Base-by-base conservation (phyloP, 140 eudicot genomes). In the Cichorium intybus region DNA sequence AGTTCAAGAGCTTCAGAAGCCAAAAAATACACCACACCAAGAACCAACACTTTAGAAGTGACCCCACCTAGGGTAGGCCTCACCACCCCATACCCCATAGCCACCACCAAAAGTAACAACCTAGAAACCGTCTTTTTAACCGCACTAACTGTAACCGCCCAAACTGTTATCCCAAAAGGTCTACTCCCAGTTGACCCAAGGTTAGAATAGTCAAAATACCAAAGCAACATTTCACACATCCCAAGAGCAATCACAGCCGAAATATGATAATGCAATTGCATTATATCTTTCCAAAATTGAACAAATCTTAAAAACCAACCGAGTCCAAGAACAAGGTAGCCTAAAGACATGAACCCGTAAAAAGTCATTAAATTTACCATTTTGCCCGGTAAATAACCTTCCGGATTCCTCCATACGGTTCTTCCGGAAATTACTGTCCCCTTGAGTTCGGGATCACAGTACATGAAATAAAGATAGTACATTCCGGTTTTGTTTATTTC, bases 71-170 rank as follows among this genome's bases (percentile, higher is more conserved):
- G 65, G 7, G 95, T 83, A 12, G 95, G 95, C 76, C 81, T 73
- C 78, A 83, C 85, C 48, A 87, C 90, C 53, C 95, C 90, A 60
- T 83, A 87, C 5, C 95, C 95, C 95, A 87, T 87, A 24, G 90
- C 54, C 47, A 87, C 87, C 60, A 83, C 90, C 72, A 87, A 74
- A 48, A 87, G 85, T 48, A 83, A 81, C 16, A 87, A 67, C 15
- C 90, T 83, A 14, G 95, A 81, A 35, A 87, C 24, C 15, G 95
- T 87, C 77, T 83, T 77, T 68, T 84, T 82, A 23, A 84, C 71
- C 14, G 88, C 82, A 33, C 79, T 75, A 51, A 85, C 35, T 6
- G 79, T 76, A 18, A 84, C 84, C 9, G 90, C 82, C 88, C 88
- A 79, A 58, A 83, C 29, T 0, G 95, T 86, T 66, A 86, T 84